A percentile compares a stretch with the other conserved stretches of the same genome.
Evolutionary conservation across 2,329 filamentous ascomycete genomes (phyloP).

Genomic region (Diaporthe destruens): DNA sequence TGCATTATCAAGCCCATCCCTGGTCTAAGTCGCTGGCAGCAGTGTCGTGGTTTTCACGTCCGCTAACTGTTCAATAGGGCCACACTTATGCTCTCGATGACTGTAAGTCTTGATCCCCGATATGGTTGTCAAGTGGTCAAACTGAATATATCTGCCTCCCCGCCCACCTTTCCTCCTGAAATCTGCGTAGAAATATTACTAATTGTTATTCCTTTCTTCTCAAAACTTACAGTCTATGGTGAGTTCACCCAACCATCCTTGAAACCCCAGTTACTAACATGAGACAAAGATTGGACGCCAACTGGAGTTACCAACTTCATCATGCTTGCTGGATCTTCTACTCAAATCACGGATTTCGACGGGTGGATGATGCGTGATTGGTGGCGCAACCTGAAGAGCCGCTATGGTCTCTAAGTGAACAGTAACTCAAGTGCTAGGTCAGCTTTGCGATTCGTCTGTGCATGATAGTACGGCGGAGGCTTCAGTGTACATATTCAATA

Average conservation of each 20-base stretch:
- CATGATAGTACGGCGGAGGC: not conserved
- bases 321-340: conserved; percentile 59
- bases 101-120: not conserved
- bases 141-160: not conserved
- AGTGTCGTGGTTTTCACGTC: not conserved
- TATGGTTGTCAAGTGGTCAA: not conserved
- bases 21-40: too few species aligned
- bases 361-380: conserved; percentile 63
- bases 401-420: not conserved
- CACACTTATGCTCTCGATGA: conserved; percentile 26
- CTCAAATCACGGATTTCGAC: conserved; percentile 60
- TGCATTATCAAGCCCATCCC: too few species aligned
- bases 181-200: not conserved
- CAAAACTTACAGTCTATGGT: conserved; percentile 8
- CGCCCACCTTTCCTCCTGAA: not conserved
- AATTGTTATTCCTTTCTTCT: not conserved
- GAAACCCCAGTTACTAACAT: not conserved
- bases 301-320: conserved; percentile 57
- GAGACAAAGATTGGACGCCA: conserved; percentile 52
- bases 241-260: not conserved
- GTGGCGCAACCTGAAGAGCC: conserved; percentile 50
- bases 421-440: too few species aligned
- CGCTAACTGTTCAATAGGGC: not conserved
- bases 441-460: not conserved
- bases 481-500: not conserved